A percentile compares a stretch with the other conserved stretches of the same genome.
phyloP scores from a whole-genome alignment of 768 basidiomycete species.

The Amanita polypyramis region DNA sequence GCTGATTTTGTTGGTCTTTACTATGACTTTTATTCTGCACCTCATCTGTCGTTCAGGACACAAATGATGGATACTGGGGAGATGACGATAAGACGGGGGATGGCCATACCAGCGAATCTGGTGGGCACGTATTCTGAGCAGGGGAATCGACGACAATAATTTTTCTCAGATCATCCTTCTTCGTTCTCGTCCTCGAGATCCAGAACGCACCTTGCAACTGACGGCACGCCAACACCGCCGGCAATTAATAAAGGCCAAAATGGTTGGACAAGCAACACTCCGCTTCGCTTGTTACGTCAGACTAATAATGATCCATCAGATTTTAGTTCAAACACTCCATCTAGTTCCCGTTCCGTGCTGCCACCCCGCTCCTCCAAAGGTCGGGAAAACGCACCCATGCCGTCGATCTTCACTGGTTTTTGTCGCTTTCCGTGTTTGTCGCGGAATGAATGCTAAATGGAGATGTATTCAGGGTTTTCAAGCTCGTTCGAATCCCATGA shows the following conservation, averaged over 20 bases:
- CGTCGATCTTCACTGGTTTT: neutral
- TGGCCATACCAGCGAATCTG: neutral
- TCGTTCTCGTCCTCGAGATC: neutral
- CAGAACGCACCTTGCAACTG: neutral
- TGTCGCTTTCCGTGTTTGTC: neutral
- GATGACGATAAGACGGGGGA: neutral
- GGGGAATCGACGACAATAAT: neutral
- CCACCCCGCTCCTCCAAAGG: neutral
- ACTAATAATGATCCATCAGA: too few relatives aligned
- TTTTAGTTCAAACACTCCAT: neutral
- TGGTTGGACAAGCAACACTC: neutral
- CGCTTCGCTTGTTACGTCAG: neutral
- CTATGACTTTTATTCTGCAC: neutral
- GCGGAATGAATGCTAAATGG: neutral
- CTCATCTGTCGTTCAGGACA: constrained; percentile 1
- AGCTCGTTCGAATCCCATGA: neutral
- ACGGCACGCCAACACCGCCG: neutral
- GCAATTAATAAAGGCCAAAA: neutral
- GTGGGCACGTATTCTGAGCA: neutral
- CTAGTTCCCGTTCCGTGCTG: neutral
- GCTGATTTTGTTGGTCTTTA: neutral
- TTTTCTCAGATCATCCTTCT: neutral
- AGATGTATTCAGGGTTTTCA: neutral
- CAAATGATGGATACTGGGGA: constrained; percentile 6
- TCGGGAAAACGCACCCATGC: neutral